Base-by-base conservation (phyloP, 495 filamentous ascomycete species). In the Tetracladium marchalianum region DNA sequence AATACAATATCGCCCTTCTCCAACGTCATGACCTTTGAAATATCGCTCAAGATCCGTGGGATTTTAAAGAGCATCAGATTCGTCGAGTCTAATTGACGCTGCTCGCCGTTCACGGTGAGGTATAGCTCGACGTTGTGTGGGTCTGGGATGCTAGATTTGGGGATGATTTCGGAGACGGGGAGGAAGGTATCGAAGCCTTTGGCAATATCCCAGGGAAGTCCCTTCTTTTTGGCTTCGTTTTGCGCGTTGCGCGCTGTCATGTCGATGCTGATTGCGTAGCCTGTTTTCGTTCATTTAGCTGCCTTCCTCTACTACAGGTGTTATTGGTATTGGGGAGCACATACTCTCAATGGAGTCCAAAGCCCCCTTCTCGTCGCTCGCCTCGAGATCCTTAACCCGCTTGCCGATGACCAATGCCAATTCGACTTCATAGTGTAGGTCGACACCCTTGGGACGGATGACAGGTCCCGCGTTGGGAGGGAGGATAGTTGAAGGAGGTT, bases 141-240 rank as follows among this genome's bases (percentile, higher is more conserved):
- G 69, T 96, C 80, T 11, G 84, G 81, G 51, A 97, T 84, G 45
- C 66, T 67, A 15, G 77, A 70, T 67, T 89, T 92, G 35, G 76
- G 64, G 50, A 98, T 95, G 45, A 81, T 71, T 35, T 82, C 66
- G 51, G 77, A 83, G 49, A 98, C 73, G 39, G 92, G 92, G 9
- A 90, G 72, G 72, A 98, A 98, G 16, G 92, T 97, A 59, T 97
- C 93, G 62, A 95, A 96, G 34, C 93, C 93, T 68, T 98, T 98
- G 49, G 83, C 79, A 50, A 95, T 92, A 45, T 81, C 76, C 92
- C 92, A 98, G 12, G 92, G 92, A n/a, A 96, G 77, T 12, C 90
- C 86, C 70, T 93, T 93, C 67, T 85, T 86, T 75, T 96, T 97
- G 45, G 88, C 92, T 67, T 93, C 83, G 50, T 95, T 84, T 70